phyloP scores from a whole-genome alignment of 2,329 filamentous ascomycete species.

The Colletotrichum paranaense region DNA sequence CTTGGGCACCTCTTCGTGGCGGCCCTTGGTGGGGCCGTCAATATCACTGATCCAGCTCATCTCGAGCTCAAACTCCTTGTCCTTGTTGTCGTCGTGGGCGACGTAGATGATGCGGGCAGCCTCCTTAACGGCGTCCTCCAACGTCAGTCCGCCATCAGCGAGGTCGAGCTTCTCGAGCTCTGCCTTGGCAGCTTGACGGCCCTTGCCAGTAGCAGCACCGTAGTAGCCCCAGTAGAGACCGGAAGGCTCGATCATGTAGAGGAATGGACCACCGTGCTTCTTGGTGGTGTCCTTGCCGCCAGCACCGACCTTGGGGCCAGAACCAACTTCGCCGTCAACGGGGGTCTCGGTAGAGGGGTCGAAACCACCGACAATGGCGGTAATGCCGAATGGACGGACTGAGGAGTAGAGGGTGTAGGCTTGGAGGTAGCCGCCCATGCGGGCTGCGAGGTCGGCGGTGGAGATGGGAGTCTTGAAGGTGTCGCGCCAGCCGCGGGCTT shows the following conservation, averaged over 20 bases:
- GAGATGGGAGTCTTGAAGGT: conserved; percentile 96
- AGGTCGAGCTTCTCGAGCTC: conserved; percentile 98
- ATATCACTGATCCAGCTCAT: conserved; percentile 96
- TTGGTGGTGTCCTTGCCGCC: conserved; percentile 83
- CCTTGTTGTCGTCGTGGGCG: conserved; percentile 98
- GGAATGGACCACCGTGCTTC: conserved; percentile 86
- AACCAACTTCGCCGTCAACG: conserved; percentile 91
- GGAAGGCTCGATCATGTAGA: conserved; percentile 99
- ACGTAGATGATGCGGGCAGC: conserved; percentile 97
- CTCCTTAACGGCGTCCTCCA: conserved; percentile 93
- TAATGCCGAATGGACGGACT: conserved; percentile 96
- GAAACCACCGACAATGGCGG: conserved; percentile 92
- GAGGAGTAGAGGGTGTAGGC: conserved; percentile 98
- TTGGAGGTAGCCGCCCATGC: conserved; percentile 96
- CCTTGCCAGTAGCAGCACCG: conserved; percentile 96
- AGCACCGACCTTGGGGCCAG: conserved; percentile 80
- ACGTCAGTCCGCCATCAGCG: conserved; percentile 77
- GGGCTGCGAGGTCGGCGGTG: conserved; percentile 85
- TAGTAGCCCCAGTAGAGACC: conserved; percentile 99
- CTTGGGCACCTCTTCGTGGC: conserved; percentile 93
- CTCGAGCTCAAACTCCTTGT: conserved; percentile 99
- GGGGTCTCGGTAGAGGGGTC: conserved; percentile 87
- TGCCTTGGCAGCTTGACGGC: conserved; percentile 94
- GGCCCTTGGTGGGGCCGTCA: conserved; percentile 89
- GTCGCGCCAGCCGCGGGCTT: conserved; percentile 90